Base-by-base conservation (phyloP, 164 flowering plant genomes). In the Vitis labrusca region DNA sequence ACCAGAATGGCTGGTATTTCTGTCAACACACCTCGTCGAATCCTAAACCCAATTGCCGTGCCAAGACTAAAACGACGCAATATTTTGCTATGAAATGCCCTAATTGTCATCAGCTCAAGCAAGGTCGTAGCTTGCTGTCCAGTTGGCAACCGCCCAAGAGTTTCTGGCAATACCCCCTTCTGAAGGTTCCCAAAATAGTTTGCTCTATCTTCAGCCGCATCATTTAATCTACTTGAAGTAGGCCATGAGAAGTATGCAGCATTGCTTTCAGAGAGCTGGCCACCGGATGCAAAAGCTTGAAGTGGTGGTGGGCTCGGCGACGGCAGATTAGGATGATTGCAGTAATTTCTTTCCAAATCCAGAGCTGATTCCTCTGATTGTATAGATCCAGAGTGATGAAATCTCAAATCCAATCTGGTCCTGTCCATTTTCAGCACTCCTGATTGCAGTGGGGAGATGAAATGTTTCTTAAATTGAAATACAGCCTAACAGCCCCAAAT, bases 181-280 rank as follows among this genome's bases (percentile, higher is more conserved):
- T 89, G 94, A 69, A 94, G 91, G 79, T 93, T 93, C 37, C 86
- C 92, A 79, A 94, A 94, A 75, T 94, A 89, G 77, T 91, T 86
- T 49, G 92, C 93, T 30, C 98, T 84, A 77, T 83, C 94, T 80
- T 94, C 98, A 73, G 97, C 97, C 13, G 93, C 84, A 74, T 85
- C 94, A 75, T 77, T 86, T 69, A 91, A 76, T 55, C 92, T 79
- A 73, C 90, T 88, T 17, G 87, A 86, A 61, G 91, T 86, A 13
- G 98, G 98, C 98, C 98, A 94, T 11, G 96, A 92, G 79, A 94
- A 94, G 82, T 89, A 91, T 61, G 97, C 92, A 58, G 98, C 97
- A 83, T 85, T 92, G 68, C 83, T 88, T 74, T 92, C 97, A 32
- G 91, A 83, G 52, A 77, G 88, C 80, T 91, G 98, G 66, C 88